phyloP scores from a whole-genome alignment of 176 grass and related monocot species.

The Microstegium vimineum region DNA sequence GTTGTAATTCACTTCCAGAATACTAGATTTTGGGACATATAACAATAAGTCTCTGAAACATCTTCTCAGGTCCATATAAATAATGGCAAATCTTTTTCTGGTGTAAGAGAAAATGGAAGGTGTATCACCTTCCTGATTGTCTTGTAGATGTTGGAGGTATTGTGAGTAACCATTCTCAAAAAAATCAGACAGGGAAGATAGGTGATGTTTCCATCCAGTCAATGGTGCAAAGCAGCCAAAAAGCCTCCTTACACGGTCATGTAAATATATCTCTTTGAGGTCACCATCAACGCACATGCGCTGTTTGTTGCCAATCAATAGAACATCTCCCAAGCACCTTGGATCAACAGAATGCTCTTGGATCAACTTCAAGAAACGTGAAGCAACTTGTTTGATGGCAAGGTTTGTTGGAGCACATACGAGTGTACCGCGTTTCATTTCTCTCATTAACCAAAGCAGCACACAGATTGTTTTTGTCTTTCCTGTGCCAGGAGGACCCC shows the following conservation, averaged over 20 bases:
- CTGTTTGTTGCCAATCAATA: constrained; percentile 63
- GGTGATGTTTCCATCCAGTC: constrained; percentile 57
- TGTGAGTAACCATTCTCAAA: constrained; percentile 42
- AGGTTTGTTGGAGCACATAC: constrained; percentile 72
- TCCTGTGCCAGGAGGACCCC: constrained; percentile 78
- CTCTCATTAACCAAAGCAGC: constrained; percentile 47
- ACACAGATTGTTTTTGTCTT: constrained; percentile 68
- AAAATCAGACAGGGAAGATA: constrained; percentile 47
- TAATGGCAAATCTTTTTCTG: constrained; percentile 31
- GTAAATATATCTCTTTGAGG: constrained; percentile 62
- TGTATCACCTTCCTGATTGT: neutral
- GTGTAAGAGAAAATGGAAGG: constrained; percentile 37
- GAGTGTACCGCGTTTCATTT: constrained; percentile 36
- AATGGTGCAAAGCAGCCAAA: constrained; percentile 43
- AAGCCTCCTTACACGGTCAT: constrained; percentile 50
- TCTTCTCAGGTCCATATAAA: constrained; percentile 32
- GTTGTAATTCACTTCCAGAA: constrained; percentile 41
- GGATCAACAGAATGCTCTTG: constrained; percentile 30
- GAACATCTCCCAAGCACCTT: constrained; percentile 54
- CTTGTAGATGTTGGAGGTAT: constrained; percentile 34
- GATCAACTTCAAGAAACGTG: constrained; percentile 48
- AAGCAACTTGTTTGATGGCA: constrained; percentile 58
- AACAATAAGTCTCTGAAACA: constrained; percentile 53
- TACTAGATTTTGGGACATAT: constrained; percentile 52
- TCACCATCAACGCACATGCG: constrained; percentile 40